A percentile compares a stretch with the other conserved stretches of the same genome.
Evolutionary conservation across 2,329 filamentous ascomycete species (phyloP).

Genomic region (Fusarium sp.): DNA sequence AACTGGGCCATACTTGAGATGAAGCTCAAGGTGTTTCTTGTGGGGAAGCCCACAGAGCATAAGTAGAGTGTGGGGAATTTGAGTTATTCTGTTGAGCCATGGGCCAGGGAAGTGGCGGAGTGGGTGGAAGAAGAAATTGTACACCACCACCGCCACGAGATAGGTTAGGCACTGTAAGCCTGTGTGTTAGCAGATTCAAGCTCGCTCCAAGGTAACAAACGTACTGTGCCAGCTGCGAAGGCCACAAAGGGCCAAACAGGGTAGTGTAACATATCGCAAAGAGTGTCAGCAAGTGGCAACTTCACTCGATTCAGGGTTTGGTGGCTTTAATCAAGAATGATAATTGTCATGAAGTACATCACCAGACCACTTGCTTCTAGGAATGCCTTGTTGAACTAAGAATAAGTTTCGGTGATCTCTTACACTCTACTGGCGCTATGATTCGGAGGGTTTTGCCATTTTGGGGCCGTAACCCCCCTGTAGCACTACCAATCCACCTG

Average conservation of each 20-base stretch:
- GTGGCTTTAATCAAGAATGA: not conserved
- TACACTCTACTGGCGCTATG: not conserved
- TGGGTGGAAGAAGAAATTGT: slow-evolving; percentile 7
- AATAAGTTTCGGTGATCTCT: not conserved
- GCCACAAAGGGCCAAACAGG: not conserved
- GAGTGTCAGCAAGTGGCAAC: rapidly evolving
- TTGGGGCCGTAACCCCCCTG: not conserved
- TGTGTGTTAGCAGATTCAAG: not conserved
- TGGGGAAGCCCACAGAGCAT: not conserved
- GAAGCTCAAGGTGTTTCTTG: not conserved
- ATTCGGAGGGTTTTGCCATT: not conserved
- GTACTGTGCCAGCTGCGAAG: not conserved
- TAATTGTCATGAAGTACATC: not conserved
- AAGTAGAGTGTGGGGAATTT: not conserved
- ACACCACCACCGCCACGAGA: not conserved
- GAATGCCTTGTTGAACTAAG: rapidly evolving
- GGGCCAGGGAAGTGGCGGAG: slow-evolving; percentile 2
- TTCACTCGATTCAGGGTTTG: too few species aligned
- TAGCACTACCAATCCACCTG: not conserved
- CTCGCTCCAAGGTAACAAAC: too few species aligned
- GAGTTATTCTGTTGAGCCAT: not conserved
- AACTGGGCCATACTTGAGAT: slow-evolving; percentile 6
- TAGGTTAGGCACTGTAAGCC: not conserved
- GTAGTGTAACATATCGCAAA: not conserved
- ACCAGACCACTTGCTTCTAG: rapidly evolving